phyloP scores from a whole-genome alignment of 1,284 basidiomycete genomes.

The Serendipita sp. region DNA sequence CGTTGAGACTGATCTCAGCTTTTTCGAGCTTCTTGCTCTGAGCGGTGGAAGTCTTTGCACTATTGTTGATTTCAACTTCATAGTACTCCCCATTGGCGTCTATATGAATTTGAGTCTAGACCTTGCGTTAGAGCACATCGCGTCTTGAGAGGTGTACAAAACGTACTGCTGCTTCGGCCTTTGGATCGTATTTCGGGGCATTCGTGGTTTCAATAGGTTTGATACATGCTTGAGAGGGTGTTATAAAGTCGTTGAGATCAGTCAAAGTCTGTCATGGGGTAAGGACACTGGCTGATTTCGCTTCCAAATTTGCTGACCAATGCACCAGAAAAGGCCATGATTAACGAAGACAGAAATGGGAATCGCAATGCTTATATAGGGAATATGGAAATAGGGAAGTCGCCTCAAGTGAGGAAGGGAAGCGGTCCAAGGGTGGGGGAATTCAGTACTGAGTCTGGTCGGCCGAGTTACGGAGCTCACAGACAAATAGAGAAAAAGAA shows the following conservation, averaged over 20 bases:
- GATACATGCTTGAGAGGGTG: slow-evolving; percentile 94
- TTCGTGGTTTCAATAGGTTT: slow-evolving; percentile 70
- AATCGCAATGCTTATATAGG: too few relatives aligned
- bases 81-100: slow-evolving; percentile 70
- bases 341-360: too few relatives aligned
- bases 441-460: too few relatives aligned
- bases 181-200: slow-evolving; percentile 31
- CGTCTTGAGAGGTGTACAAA: slow-evolving; percentile 5
- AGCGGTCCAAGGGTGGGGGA: too few relatives aligned
- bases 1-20: slow-evolving; percentile 90
- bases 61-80: slow-evolving; percentile 31
- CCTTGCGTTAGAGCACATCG: background rate
- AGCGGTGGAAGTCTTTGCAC: slow-evolving; percentile 17
- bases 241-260: slow-evolving; percentile 96
- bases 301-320: slow-evolving; percentile 38
- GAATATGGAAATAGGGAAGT: too few relatives aligned
- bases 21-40: slow-evolving; percentile 56
- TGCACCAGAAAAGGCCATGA: slow-evolving; percentile 84
- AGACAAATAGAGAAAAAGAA: background rate
- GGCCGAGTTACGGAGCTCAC: background rate
- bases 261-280: slow-evolving; percentile 54
- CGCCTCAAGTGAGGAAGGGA: too few relatives aligned
- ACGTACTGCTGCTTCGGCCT: slow-evolving; percentile 42
- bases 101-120: slow-evolving; percentile 77
- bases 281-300: background rate